Conservation (phyloP, 352 stramenopile species). For the Phytophthora quininea region DNA sequence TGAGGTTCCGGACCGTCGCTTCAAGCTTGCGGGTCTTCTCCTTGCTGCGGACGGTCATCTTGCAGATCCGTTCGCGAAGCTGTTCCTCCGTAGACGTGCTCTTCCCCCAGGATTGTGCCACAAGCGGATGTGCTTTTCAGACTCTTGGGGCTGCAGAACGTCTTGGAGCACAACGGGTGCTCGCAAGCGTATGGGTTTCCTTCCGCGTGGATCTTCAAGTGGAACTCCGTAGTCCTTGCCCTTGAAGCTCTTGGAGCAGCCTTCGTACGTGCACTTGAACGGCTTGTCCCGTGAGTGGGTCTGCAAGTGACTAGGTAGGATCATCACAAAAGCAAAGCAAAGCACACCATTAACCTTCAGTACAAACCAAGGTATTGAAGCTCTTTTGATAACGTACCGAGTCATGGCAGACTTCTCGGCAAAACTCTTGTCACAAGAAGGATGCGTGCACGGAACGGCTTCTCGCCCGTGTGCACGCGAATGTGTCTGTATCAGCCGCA, state of each 20-base stretch:
- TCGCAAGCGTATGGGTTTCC: constrained; percentile 83
- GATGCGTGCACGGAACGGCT: constrained; percentile 85
- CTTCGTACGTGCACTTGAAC: constrained; percentile 86
- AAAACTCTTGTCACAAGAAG: constrained; percentile 88
- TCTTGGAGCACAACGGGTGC: constrained; percentile 83
- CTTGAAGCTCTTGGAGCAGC: constrained; percentile 90
- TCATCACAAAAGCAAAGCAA: neutral
- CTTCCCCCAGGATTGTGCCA: constrained; percentile 84
- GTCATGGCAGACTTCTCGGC: constrained; percentile 90
- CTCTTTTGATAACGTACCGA: constrained; percentile 47
- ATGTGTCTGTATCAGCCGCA: constrained; percentile 62
- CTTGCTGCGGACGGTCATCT: constrained; percentile 85
- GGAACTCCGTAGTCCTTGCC: constrained; percentile 87
- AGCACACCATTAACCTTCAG: neutral
- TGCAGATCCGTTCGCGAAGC: constrained; percentile 84
- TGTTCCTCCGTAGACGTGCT: constrained; percentile 88
- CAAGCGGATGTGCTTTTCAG: constrained; percentile 85
- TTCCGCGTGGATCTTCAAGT: constrained; percentile 86
- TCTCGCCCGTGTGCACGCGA: constrained; percentile 88
- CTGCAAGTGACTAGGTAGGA: constrained; percentile 66
- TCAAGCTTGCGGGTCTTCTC: constrained; percentile 86
- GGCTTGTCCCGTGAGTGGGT: constrained; percentile 87
- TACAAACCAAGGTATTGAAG: constrained; percentile 6
- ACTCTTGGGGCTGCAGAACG: constrained; percentile 85
- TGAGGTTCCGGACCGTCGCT: constrained; percentile 73